Evolutionary conservation across 371 early-diverging fungal species (phyloP), one percentile per base, ranked within the genome.

Genomic region (Blakeslea trispora): DNA sequence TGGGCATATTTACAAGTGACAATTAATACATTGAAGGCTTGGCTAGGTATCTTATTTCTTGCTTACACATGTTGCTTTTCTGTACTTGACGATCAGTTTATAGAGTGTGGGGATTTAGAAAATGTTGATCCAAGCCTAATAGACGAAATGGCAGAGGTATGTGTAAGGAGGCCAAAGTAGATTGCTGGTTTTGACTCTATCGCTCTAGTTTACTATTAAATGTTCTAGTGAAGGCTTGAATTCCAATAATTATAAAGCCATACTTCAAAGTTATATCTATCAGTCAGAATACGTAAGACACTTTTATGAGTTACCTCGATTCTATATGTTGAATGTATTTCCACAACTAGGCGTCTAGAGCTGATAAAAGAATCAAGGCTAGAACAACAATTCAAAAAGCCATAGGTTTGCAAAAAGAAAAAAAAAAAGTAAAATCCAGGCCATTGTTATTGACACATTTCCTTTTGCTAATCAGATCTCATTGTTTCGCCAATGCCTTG

Each of bases 281-380:
- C 39, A 46, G 10, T 43, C 59, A 41, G 59, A 51, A 45, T 53
- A 59, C n/a, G 59, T 59, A 53, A 19, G 17, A 23, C 23, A 10
- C 3, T 37, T 9, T 13, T 37, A 3, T 28, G 11, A 3, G 3
- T 10, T 13, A 14, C 14, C 37, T 37, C 11, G 3, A 13, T 37
- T 2, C 14, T 37, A 10, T 13, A 11, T 37, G 11, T 37, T 9
- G 24, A 23, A 28, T n/a, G n/a, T n/a, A n/a, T n/a, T n/a, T n/a
- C n/a, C n/a, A n/a, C 28, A 3, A 28, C 28, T 15, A 35, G 42
- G 23, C 24, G 42, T 17, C 50, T 22, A 24, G 44, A n/a, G 8
- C 31, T 9, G 50, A 57, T 43, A 34, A 44, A 9, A 34, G 44
- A 40, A 0, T 34, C 7, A 34, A 43, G 5, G 42, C 11, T 6